Evolutionary conservation across 306 rosid genomes (phyloP).

Genomic region (Quillaja saponaria): DNA sequence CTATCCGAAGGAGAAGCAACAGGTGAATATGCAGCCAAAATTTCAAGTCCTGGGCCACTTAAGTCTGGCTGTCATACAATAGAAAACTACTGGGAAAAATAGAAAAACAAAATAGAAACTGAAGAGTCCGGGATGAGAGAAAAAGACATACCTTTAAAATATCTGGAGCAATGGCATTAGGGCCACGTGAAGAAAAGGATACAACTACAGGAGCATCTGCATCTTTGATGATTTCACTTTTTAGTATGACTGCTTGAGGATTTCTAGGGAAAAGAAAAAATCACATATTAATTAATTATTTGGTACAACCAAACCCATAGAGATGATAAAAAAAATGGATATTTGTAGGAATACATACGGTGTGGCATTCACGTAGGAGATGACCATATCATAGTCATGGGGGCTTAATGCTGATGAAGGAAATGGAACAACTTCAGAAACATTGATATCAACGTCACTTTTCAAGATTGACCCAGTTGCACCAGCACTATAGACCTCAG

Average conservation of each 20-base stretch:
- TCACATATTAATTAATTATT: too few species aligned
- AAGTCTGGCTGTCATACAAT: conserved; percentile 32
- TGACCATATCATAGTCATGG: background rate
- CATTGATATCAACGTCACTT: background rate
- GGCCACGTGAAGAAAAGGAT: background rate
- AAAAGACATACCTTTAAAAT: conserved; percentile 4
- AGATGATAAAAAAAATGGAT: background rate
- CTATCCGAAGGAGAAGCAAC: background rate
- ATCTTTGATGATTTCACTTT: background rate
- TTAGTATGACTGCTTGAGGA: background rate
- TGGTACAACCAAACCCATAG: too few species aligned
- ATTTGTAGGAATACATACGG: background rate
- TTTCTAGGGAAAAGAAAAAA: background rate
- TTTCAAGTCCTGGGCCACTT: conserved; percentile 32
- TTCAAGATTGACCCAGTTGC: background rate
- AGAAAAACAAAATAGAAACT: conserved; percentile 3
- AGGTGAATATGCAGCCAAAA: conserved; percentile 32
- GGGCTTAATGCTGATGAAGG: background rate
- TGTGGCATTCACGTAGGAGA: conserved; percentile 7
- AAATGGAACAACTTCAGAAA: background rate
- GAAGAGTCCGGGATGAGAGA: too few species aligned
- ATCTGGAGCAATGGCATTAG: background rate
- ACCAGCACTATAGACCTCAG: background rate
- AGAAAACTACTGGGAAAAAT: background rate
- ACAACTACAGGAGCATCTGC: background rate